A percentile compares a stretch with the other conserved stretches of the same genome.
Conservation (phyloP, 176 grass and related monocot genomes). For the Aegilops speltoides region DNA sequence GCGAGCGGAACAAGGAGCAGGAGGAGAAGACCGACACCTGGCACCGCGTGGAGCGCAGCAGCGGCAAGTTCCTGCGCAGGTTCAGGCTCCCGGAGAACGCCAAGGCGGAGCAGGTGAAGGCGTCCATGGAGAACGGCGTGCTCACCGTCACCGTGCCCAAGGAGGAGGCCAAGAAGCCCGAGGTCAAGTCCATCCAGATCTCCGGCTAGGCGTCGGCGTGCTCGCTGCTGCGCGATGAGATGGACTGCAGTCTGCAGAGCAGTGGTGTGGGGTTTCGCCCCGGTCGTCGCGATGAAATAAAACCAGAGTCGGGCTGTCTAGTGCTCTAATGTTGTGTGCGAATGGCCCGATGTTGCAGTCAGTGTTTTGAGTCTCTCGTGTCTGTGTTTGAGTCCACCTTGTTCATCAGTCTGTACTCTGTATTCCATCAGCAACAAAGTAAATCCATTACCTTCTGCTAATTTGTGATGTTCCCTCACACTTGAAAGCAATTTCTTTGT, state of each 20-base stretch:
- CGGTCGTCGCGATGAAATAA: neutral
- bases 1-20: conserved; percentile 56
- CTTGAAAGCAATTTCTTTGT: no score
- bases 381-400: no score
- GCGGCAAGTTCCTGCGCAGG: conserved; percentile 55
- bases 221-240: neutral
- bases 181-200: conserved; percentile 55
- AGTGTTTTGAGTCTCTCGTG: no score
- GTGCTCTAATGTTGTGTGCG: no score
- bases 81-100: conserved; percentile 57
- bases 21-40: conserved; percentile 61
- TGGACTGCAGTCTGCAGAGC: neutral
- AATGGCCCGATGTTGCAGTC: no score
- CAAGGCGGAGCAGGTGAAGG: conserved; percentile 47
- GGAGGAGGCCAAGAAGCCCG: conserved; percentile 44
- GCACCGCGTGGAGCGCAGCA: conserved; percentile 64
- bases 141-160: conserved; percentile 65
- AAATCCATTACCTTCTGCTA: neutral
- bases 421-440: neutral
- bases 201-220: conserved; percentile 20
- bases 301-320: neutral
- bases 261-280: neutral
- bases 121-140: conserved; percentile 65
- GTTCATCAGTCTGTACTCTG: neutral
- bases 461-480: no score